Percentiles rank a stretch among this genome's conserved stretches.
Evolutionary conservation across 176 grass and related monocot species (phyloP).

Genomic region (Thinopyrum elongatum): DNA sequence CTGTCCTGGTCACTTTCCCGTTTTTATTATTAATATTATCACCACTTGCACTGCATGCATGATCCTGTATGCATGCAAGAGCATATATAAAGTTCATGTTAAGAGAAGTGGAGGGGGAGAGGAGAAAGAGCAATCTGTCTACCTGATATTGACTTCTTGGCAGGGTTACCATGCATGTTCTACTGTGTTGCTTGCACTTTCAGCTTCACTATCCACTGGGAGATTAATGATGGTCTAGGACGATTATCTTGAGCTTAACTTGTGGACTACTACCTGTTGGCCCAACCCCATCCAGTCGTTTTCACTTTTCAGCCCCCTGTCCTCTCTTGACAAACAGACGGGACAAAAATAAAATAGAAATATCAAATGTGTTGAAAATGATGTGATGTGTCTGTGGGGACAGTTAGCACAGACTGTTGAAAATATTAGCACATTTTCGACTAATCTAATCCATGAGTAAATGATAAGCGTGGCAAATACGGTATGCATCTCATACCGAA

Average conservation of each 20-base stretch:
- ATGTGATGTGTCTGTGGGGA: not conserved
- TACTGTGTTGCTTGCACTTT: not conserved
- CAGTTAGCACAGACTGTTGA: not conserved
- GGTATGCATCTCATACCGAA: no score
- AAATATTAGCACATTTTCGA: no score
- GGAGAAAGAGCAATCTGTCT: not conserved
- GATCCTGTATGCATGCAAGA: conserved; percentile 26
- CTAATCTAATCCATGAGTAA: no score
- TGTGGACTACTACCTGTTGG: not conserved
- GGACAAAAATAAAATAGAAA: not conserved
- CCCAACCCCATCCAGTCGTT: not conserved
- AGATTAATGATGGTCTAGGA: not conserved
- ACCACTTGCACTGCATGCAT: conserved; percentile 17
- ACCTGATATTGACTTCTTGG: not conserved
- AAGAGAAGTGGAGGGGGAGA: no score
- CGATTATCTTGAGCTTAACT: not conserved
- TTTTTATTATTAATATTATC: conserved; percentile 25
- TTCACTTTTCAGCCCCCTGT: not conserved
- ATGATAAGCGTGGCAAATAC: no score
- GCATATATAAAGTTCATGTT: not conserved
- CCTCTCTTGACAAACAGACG: not conserved
- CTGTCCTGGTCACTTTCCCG: not conserved
- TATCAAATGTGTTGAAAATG: not conserved
- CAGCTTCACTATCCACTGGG: not conserved
- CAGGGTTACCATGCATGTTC: not conserved